phyloP scores from a whole-genome alignment of 2,329 filamentous ascomycete species.

The Neonectria faginata region DNA sequence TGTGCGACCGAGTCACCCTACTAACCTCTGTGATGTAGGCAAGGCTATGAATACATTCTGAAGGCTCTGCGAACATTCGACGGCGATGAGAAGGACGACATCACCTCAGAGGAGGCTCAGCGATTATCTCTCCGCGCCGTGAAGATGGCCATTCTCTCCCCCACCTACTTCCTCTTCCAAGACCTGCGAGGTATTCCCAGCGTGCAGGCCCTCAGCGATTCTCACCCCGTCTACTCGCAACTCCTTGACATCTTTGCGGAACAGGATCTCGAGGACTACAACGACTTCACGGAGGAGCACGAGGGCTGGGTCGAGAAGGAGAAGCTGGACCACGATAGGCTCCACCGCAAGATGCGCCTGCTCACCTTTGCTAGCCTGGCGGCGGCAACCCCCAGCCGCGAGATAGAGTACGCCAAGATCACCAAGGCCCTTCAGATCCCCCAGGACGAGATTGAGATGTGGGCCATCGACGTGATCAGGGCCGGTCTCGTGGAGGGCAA shows the following conservation, averaged over 20 bases:
- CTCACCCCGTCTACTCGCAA: conserved; percentile 87
- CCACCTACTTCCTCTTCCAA: conserved; percentile 76
- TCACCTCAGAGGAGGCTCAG: conserved; percentile 70
- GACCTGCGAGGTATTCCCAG: conserved; percentile 85
- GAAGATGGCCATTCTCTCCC: conserved; percentile 65
- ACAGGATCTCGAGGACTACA: conserved; percentile 94
- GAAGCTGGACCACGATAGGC: conserved; percentile 75
- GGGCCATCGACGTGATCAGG: conserved; percentile 98
- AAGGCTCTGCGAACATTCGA: conserved; percentile 72
- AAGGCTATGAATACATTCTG: conserved; percentile 75
- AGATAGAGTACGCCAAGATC: conserved; percentile 89
- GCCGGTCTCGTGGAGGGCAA: conserved; percentile 96
- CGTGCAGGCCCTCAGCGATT: conserved; percentile 87
- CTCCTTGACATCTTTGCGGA: conserved; percentile 95
- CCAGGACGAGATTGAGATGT: conserved; percentile 89
- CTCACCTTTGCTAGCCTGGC: conserved; percentile 92
- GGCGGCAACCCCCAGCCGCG: conserved; percentile 83
- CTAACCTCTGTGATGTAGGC: conserved; percentile 52
- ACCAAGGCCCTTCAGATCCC: conserved; percentile 87
- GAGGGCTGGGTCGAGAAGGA: conserved; percentile 84
- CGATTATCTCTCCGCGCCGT: conserved; percentile 69
- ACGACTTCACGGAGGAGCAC: conserved; percentile 94
- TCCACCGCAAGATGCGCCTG: conserved; percentile 96
- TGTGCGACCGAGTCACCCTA: conserved; percentile 14
- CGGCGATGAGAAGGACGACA: conserved; percentile 64